Percentiles rank a stretch among this genome's conserved stretches.
These are phyloP conservation scores for Neurospora sp. DNA, from an alignment of 2,329 filamentous ascomycete genomes.

Conservation along the genomic window DNA sequence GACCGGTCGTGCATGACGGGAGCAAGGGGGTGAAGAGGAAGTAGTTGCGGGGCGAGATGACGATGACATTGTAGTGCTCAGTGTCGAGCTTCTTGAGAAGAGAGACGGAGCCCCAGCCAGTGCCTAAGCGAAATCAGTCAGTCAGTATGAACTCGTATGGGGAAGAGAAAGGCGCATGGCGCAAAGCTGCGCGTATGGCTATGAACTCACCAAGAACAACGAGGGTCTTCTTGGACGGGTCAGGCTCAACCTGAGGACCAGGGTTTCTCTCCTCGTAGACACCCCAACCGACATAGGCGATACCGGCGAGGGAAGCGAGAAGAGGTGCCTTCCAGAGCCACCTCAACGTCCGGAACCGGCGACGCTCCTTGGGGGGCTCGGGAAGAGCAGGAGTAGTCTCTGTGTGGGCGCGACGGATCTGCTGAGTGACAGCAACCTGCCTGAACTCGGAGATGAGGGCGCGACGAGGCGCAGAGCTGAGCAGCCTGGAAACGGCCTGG, in stretches of 20 bases:
- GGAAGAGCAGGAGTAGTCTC: conserved; percentile 19
- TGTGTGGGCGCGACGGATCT: conserved; percentile 21
- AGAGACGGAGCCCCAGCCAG: conserved; percentile 91
- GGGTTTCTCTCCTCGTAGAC: conserved; percentile 80
- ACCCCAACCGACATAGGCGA: conserved; percentile 66
- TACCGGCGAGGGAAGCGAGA: conserved; percentile 58
- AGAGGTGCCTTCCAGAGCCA: conserved; percentile 81
- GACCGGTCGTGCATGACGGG: conserved; percentile 93
- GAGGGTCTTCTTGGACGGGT: conserved; percentile 91
- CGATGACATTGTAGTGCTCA: conserved; percentile 97
- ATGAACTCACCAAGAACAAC: conserved; percentile 71
- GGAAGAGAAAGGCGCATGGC: background rate
- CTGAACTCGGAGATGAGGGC: conserved; percentile 14
- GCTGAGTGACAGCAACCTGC: conserved; percentile 16
- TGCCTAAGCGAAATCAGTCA: conserved; percentile 47
- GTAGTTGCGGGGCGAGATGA: conserved; percentile 97
- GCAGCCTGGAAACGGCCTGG: conserved; percentile 17
- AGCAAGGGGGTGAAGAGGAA: conserved; percentile 98
- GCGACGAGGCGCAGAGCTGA: conserved; percentile 19
- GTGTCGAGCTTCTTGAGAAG: conserved; percentile 98
- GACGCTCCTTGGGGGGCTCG: conserved; percentile 38
- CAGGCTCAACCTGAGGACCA: conserved; percentile 64
- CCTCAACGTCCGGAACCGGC: conserved; percentile 60
- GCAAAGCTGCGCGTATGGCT: background rate
- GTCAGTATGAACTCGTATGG: conserved; percentile 14